Evolutionary conservation across 192 early-diverging fungal genomes (phyloP).

Genomic region (Entomortierella lignicola): DNA sequence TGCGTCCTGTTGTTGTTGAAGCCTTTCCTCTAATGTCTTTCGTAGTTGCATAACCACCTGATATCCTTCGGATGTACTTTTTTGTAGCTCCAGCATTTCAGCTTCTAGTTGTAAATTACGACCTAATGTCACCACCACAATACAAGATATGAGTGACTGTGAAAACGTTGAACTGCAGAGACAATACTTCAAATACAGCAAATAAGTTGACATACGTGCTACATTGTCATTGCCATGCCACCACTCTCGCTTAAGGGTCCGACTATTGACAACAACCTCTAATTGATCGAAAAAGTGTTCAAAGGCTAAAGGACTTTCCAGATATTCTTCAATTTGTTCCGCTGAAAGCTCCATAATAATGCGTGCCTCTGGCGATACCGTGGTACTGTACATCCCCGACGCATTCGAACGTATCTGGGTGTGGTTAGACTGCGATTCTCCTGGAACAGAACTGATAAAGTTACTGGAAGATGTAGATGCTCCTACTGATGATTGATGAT

Average conservation of each 20-base stretch:
- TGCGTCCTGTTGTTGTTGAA: constrained; percentile 60
- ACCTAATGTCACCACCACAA: too few species aligned
- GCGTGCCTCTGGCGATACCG: constrained; percentile 22
- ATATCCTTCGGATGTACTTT: constrained; percentile 50
- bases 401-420: neutral
- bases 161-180: neutral
- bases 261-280: constrained; percentile 43
- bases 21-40: constrained; percentile 50
- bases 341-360: constrained; percentile 31
- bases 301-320: constrained; percentile 45
- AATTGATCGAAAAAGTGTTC: constrained; percentile 48
- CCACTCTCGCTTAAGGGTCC: constrained; percentile 59
- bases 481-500: neutral
- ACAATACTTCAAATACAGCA: neutral
- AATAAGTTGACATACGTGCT: constrained; percentile 53
- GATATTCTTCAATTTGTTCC: constrained; percentile 36
- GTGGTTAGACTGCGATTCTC: constrained; percentile 1
- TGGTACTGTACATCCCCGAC: constrained; percentile 1
- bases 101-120: constrained; percentile 56
- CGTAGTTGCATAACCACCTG: constrained; percentile 42
- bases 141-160: too few species aligned
- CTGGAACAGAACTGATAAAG: neutral
- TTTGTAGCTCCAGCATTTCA: constrained; percentile 54
- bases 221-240: constrained; percentile 62
- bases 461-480: neutral